Base-by-base conservation (phyloP, 768 basidiomycete genomes). In the Tulasnella sp. region DNA sequence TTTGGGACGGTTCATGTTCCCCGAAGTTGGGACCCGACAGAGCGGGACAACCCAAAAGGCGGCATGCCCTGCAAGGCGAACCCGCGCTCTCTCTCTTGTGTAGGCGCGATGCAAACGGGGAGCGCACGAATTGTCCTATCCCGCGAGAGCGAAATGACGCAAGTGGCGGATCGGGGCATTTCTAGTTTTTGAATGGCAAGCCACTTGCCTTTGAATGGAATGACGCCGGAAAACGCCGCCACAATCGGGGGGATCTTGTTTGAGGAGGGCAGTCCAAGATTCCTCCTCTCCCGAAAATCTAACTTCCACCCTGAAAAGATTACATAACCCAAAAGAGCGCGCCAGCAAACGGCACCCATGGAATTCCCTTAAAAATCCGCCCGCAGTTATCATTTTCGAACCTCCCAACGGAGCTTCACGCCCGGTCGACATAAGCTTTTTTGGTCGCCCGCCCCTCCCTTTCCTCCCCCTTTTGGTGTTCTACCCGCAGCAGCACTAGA, bases 311-410 rank as follows among this genome's bases (percentile, higher is more conserved):
- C 49, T 49, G 49, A n/a, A 45, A 45, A 15, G 40, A 49, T 49
- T 49, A 49, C n/a, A n/a, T 49, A 49, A 45, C 42, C 42, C 15
- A 15, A 40, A 40, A 40, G 19, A 17, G 15, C 42, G 49, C 22
- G 49, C 49, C 19, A 49, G 22, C 19, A 39, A n/a, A 49, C 49
- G 49, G 49, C 49, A 49, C 49, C 49, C 42, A 42, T 42, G 42
- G 58, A 31, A 25, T 34, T 64, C 58, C 58, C 58, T 64, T 64
- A 64, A 64, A 64, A 64, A 64, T 64, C 58, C 58, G 58, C 58
- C 58, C 58, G 58, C 58, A 64, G 58, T 64, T 64, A 64, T 64
- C 58, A 64, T 64, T 64, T 64, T 64, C 58, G 58, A 64, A 64
- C 58, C 58, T 64, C 58, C 58, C 58, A 64, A 64, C 58, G 54